phyloP scores from a whole-genome alignment of 129 eudicot genomes.

The Lactuca saligna region DNA sequence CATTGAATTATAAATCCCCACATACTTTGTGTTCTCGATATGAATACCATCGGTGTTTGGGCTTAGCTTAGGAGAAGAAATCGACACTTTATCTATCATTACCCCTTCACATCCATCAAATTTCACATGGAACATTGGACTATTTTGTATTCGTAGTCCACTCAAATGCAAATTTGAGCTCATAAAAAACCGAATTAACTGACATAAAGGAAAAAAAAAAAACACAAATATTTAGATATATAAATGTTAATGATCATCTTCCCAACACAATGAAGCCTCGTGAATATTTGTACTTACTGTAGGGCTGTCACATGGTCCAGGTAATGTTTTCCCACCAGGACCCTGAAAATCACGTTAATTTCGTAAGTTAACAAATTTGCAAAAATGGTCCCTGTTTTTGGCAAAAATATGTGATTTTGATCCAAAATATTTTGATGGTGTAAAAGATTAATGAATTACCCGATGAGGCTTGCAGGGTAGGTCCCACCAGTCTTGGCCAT shows the following conservation, averaged over 20 bases:
- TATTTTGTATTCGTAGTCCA: slow-evolving; percentile 74
- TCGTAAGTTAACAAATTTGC: no score
- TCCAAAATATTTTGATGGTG: no score
- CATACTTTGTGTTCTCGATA: slow-evolving; percentile 72
- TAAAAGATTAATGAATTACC: slow-evolving; percentile 53
- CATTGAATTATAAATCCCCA: slow-evolving; percentile 81
- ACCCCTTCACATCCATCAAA: slow-evolving; percentile 97
- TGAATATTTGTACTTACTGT: slow-evolving; percentile 54
- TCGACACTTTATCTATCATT: slow-evolving; percentile 62
- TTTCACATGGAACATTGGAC: slow-evolving; percentile 94
- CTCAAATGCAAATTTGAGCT: slow-evolving; percentile 67
- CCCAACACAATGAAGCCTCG: neutral
- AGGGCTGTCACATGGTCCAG: slow-evolving; percentile 98
- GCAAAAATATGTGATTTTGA: no score
- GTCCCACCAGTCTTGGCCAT: slow-evolving; percentile 94
- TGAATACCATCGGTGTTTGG: slow-evolving; percentile 98
- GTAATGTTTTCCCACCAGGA: slow-evolving; percentile 84
- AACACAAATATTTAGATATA: neutral
- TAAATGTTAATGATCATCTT: neutral
- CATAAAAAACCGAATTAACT: slow-evolving; percentile 91
- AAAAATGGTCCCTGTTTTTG: no score
- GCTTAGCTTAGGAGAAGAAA: slow-evolving; percentile 87
- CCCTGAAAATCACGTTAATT: slow-evolving; percentile 50
- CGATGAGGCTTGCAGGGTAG: slow-evolving; percentile 97
- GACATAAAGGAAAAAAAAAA: slow-evolving; percentile 13